These are phyloP conservation scores for Flueggea neowawraea DNA, from an alignment of 441 rosid species.

Conservation along the genomic window DNA sequence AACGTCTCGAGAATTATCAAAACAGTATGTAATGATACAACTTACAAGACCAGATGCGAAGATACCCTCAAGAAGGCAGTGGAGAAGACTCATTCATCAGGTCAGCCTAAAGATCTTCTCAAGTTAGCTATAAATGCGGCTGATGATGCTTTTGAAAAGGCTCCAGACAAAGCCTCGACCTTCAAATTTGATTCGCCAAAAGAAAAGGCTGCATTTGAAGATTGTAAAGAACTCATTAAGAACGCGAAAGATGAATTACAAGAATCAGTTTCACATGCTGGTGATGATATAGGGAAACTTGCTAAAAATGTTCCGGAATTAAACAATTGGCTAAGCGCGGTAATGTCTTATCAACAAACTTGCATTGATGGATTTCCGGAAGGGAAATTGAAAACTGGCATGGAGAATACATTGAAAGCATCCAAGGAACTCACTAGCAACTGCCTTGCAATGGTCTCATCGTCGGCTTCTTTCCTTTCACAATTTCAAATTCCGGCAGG, in stretches of 20 bases:
- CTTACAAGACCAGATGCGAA: conserved; percentile 40
- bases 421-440: conserved; percentile 58
- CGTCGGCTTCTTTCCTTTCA: conserved; percentile 24
- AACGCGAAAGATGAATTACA: conserved; percentile 50
- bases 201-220: conserved; percentile 54
- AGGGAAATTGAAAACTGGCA: conserved; percentile 39
- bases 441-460: conserved; percentile 53
- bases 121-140: conserved; percentile 42
- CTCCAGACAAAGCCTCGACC: conserved; percentile 24
- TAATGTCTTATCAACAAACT: conserved; percentile 63
- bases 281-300: conserved; percentile 18
- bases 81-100: conserved; percentile 16
- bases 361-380: conserved; percentile 75
- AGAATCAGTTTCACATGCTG: conserved; percentile 16
- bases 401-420: conserved; percentile 34
- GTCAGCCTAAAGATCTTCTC: conserved; percentile 43
- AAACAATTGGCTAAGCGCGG: conserved; percentile 72
- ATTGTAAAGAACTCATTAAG: conserved; percentile 44
- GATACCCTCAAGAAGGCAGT: conserved; percentile 30
- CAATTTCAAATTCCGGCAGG: conserved; percentile 3
- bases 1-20: conserved; percentile 32
- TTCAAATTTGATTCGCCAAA: conserved; percentile 32
- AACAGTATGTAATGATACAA: conserved; percentile 42
- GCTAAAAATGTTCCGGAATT: conserved; percentile 27
- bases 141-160: conserved; percentile 29